Percentiles rank a stretch among this genome's conserved stretches.
These are phyloP conservation scores for Tieghemostelium lacteum DNA, from an alignment of 78 protist genomes.

Conservation along the genomic window DNA sequence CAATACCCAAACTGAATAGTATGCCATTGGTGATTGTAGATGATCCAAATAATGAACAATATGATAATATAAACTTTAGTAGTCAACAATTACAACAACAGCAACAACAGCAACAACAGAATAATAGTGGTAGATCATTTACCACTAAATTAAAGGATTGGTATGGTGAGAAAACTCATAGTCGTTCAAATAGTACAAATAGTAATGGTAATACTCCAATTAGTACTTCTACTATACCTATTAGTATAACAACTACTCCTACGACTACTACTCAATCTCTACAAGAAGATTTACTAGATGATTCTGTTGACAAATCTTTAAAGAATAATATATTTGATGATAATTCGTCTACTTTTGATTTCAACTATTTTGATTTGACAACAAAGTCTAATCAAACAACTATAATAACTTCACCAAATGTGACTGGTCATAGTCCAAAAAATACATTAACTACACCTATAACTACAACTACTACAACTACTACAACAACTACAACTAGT, in stretches of 20 bases:
- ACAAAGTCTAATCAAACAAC: background rate
- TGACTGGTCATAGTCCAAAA: too few relatives aligned
- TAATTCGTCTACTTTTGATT: background rate
- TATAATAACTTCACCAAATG: background rate
- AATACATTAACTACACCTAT: background rate
- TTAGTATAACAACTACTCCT: background rate
- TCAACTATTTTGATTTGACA: background rate
- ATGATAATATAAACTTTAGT: background rate
- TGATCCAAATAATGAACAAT: too few relatives aligned
- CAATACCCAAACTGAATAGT: background rate
- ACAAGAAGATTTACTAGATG: background rate
- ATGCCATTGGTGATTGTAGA: too few relatives aligned
- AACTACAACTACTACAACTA: background rate
- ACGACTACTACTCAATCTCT: background rate
- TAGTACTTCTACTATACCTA: background rate
- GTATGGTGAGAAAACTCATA: background rate
- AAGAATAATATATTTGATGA: background rate
- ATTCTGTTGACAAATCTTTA: background rate
- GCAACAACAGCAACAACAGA: background rate
- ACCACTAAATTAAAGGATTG: background rate
- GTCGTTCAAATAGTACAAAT: background rate
- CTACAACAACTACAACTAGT: background rate
- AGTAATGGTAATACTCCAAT: background rate
- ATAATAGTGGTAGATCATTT: background rate
- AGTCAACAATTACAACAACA: too few relatives aligned